These are phyloP conservation scores for Hypoxylon sp. DNA, from an alignment of 2,329 filamentous ascomycete genomes.

Conservation along the genomic window DNA sequence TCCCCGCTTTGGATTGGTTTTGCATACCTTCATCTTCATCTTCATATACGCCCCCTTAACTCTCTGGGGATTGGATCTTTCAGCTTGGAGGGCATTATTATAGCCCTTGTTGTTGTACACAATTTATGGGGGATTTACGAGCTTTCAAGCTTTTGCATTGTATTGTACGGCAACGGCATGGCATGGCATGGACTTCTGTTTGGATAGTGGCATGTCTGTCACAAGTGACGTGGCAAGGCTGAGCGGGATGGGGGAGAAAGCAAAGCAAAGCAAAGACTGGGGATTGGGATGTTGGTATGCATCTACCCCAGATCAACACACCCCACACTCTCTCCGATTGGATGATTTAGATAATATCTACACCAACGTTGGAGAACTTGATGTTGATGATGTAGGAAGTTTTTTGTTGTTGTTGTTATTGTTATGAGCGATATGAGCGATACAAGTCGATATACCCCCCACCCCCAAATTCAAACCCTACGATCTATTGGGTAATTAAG, in stretches of 20 bases:
- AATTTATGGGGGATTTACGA: constrained; percentile 6
- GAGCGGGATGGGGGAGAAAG: constrained; percentile 20
- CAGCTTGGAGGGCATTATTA: background rate
- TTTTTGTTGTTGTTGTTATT: constrained; percentile 17
- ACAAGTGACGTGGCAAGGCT: constrained; percentile 43
- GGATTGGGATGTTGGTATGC: constrained; percentile 19
- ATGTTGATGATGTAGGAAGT: constrained; percentile 17
- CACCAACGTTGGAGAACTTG: constrained; percentile 11
- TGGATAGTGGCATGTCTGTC: constrained; percentile 12
- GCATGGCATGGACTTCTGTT: constrained; percentile 17
- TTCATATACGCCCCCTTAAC: constrained; percentile 2
- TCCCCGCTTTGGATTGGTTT: constrained; percentile 14
- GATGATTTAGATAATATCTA: constrained; percentile 31
- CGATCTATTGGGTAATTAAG: constrained; percentile 5
- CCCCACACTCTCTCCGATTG: constrained; percentile 38
- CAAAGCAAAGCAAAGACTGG: constrained; percentile 24
- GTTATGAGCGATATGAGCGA: constrained; percentile 15
- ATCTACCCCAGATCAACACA: constrained; percentile 20
- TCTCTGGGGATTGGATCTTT: background rate
- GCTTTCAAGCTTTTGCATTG: constrained; percentile 18
- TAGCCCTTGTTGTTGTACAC: constrained; percentile 7
- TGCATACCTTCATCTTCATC: constrained; percentile 4
- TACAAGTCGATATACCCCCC: constrained; percentile 36
- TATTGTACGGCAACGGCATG: constrained; percentile 23
- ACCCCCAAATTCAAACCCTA: constrained; percentile 20